These are phyloP conservation scores for Mycosphaerella arachidis DNA, from an alignment of 2,329 filamentous ascomycete genomes.

Conservation along the genomic window DNA sequence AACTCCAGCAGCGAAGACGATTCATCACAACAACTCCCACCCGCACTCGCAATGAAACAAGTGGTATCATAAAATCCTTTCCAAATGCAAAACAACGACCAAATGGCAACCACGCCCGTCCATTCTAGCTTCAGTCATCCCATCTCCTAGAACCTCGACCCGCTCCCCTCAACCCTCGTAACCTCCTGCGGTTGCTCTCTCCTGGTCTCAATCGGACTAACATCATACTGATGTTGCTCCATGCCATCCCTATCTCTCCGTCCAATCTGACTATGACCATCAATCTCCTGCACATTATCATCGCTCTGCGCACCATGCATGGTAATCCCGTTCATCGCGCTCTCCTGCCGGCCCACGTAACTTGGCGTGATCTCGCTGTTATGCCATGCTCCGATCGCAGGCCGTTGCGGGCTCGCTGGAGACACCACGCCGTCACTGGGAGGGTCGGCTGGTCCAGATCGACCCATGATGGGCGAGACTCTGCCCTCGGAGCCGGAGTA, in stretches of 20 bases:
- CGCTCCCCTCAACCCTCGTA: too few species aligned
- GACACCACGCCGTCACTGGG: conserved; percentile 5
- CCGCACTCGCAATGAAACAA: neutral
- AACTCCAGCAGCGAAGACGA: neutral
- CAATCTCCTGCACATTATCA: conserved; percentile 14
- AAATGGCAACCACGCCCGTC: neutral
- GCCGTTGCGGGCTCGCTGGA: conserved; percentile 17
- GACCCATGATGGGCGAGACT: conserved; percentile 15
- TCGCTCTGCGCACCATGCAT: conserved; percentile 40
- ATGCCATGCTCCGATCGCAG: conserved; percentile 27
- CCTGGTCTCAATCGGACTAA: conserved; percentile 20
- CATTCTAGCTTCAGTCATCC: neutral
- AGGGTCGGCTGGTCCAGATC: neutral
- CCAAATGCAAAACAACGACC: neutral
- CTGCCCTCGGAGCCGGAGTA: conserved; percentile 15
- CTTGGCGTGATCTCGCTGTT: conserved; percentile 35
- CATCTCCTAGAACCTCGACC: neutral
- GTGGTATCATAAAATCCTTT: conserved; percentile 4
- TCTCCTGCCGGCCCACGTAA: conserved; percentile 43
- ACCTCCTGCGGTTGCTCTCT: neutral
- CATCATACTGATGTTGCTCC: conserved; percentile 9
- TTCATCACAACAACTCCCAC: too few species aligned
- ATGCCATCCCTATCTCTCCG: conserved; percentile 7
- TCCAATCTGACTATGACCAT: conserved; percentile 5
- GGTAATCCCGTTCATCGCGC: conserved; percentile 40